phyloP scores from a whole-genome alignment of 1,284 basidiomycete genomes.

The Boletellus sp. region DNA sequence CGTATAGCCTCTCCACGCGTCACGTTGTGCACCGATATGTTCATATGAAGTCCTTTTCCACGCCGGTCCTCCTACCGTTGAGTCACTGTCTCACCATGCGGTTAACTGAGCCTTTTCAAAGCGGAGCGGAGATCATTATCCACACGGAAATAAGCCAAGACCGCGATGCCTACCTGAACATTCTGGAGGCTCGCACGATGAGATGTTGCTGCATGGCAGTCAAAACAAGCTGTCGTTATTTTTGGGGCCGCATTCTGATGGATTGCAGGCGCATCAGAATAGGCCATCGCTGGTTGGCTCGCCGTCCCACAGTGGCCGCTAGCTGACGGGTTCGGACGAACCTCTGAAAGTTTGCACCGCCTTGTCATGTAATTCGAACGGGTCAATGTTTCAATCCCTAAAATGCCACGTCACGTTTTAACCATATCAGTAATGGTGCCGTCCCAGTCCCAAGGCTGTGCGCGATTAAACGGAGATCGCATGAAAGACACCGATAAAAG shows the following conservation, averaged over 20 bases:
- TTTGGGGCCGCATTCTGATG: too few relatives aligned
- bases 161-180: not conserved
- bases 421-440: not conserved
- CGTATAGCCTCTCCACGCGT: constrained; percentile 4
- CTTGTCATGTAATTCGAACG: not conserved
- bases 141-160: not conserved
- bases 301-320: too few relatives aligned
- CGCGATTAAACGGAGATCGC: constrained; percentile 5
- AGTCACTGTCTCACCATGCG: constrained; percentile 1
- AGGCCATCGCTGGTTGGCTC: too few relatives aligned
- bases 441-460: not conserved
- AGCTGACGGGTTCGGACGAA: too few relatives aligned
- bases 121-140: not conserved
- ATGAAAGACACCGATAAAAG: not conserved
- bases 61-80: not conserved
- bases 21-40: constrained; percentile 3
- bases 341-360: too few relatives aligned
- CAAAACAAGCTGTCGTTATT: too few relatives aligned
- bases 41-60: constrained; percentile 1
- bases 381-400: constrained; percentile 1
- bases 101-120: not conserved
- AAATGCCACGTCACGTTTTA: not conserved
- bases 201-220: not conserved
- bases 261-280: too few relatives aligned
- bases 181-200: not conserved